Evolutionary conservation across 306 rosid species (phyloP).

Genomic region (Parietaria judaica): DNA sequence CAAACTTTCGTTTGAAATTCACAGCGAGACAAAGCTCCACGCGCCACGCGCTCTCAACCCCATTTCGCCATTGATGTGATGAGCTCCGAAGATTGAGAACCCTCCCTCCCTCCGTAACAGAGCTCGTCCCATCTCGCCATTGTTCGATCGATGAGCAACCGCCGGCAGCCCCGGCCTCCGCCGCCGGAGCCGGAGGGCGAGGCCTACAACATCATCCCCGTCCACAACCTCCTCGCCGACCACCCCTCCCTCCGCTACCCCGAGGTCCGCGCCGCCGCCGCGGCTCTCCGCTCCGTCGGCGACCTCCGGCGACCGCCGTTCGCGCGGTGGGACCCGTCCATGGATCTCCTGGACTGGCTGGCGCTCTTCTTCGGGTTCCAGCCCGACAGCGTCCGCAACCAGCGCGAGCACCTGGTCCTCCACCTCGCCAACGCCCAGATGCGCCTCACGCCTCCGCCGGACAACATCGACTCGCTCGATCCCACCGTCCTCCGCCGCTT

Average conservation of each 20-base stretch:
- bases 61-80: background rate
- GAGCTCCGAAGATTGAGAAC: no score
- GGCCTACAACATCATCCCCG: slow-evolving; percentile 72
- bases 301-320: slow-evolving; percentile 68
- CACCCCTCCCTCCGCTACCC: slow-evolving; percentile 88
- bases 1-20: no score
- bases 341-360: slow-evolving; percentile 93
- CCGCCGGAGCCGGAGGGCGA: slow-evolving; percentile 35
- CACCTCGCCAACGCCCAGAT: slow-evolving; percentile 96
- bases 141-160: slow-evolving; percentile 17
- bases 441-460: slow-evolving; percentile 90
- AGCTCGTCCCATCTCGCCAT: background rate
- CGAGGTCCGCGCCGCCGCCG: slow-evolving; percentile 79
- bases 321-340: slow-evolving; percentile 50
- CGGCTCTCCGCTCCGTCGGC: slow-evolving; percentile 57
- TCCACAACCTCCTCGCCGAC: slow-evolving; percentile 78
- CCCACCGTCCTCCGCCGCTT: slow-evolving; percentile 60
- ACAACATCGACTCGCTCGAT: slow-evolving; percentile 73
- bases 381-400: slow-evolving; percentile 78
- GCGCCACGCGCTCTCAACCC: background rate
- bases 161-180: slow-evolving; percentile 28
- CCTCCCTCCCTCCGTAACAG: no score
- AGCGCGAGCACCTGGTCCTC: slow-evolving; percentile 89
- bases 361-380: slow-evolving; percentile 83
- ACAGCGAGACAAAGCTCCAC: no score